Percentiles rank a stretch among this genome's conserved stretches.
Evolutionary conservation across 2,329 filamentous ascomycete genomes (phyloP).

Genomic region (Ascochyta clinopodiicola): DNA sequence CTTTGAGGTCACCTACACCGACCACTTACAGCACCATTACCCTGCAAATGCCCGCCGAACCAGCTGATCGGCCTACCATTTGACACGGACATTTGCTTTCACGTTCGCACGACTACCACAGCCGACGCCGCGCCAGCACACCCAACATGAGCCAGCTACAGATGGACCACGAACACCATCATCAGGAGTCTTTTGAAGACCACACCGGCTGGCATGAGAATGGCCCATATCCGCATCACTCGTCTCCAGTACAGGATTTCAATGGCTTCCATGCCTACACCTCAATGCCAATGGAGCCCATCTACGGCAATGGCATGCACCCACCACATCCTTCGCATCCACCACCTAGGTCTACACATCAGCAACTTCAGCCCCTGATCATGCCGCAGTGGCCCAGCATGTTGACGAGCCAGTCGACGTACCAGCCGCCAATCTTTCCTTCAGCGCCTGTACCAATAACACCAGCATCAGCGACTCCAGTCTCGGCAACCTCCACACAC

Average conservation of each 20-base stretch:
- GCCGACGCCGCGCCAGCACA: constrained; percentile 23
- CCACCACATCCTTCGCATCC: constrained; percentile 42
- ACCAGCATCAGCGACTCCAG: constrained; percentile 48
- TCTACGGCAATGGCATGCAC: constrained; percentile 48
- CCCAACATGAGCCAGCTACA: constrained; percentile 50
- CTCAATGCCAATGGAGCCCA: constrained; percentile 50
- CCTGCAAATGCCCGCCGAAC: constrained; percentile 43
- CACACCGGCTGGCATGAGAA: constrained; percentile 43
- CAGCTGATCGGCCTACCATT: constrained; percentile 32
- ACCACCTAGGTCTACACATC: constrained; percentile 45
- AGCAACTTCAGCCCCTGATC: constrained; percentile 51
- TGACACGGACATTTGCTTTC: constrained; percentile 37
- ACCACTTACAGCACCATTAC: constrained; percentile 38
- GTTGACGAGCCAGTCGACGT: constrained; percentile 52
- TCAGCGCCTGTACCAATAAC: constrained; percentile 47
- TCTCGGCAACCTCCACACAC: constrained; percentile 48
- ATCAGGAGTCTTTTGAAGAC: constrained; percentile 46
- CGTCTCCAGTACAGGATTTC: constrained; percentile 50
- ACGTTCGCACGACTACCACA: constrained; percentile 30
- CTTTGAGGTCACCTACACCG: constrained; percentile 41
- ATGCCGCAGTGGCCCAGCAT: constrained; percentile 52
- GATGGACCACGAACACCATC: constrained; percentile 50
- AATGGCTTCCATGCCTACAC: constrained; percentile 48
- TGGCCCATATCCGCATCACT: constrained; percentile 44
- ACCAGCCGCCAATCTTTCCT: constrained; percentile 47